Conservation (phyloP, 768 basidiomycete species). For the Tylopilus sp. region DNA sequence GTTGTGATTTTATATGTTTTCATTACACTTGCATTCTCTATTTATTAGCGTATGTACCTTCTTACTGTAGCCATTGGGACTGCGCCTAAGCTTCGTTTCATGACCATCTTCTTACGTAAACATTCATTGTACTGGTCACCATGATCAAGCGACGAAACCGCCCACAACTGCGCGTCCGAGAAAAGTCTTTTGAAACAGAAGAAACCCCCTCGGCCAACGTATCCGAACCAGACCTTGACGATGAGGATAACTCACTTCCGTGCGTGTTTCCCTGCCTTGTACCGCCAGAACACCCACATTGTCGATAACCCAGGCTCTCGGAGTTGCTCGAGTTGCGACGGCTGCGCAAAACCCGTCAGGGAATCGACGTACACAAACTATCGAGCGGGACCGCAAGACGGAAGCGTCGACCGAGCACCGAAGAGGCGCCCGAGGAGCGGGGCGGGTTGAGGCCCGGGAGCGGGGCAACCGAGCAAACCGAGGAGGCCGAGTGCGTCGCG, state of each 20-base stretch:
- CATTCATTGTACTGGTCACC: background rate
- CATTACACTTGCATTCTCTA: background rate
- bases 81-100: too few relatives aligned
- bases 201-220: background rate
- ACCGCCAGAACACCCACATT: background rate
- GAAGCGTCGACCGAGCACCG: conserved; percentile 55
- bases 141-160: conserved; percentile 78
- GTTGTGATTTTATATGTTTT: background rate
- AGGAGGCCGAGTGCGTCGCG: conserved; percentile 49
- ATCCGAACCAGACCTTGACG: conserved; percentile 24
- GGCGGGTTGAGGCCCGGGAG: conserved; percentile 56
- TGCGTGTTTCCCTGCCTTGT: conserved; percentile 31
- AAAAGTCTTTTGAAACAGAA: conserved; percentile 40
- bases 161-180: conserved; percentile 57
- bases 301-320: conserved; percentile 56
- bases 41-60: too few relatives aligned
- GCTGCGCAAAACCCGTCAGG: conserved; percentile 66
- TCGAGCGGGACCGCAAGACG: conserved; percentile 80
- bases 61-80: too few relatives aligned
- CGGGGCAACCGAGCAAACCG: conserved; percentile 45
- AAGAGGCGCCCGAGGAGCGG: conserved; percentile 40
- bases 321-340: conserved; percentile 85
- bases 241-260: conserved; percentile 44
- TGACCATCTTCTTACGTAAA: conserved; percentile 14
- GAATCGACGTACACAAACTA: conserved; percentile 83